Percentiles rank a stretch among this genome's conserved stretches.
phyloP scores from a whole-genome alignment of 768 basidiomycete species.

The Agrocybe pediades region DNA sequence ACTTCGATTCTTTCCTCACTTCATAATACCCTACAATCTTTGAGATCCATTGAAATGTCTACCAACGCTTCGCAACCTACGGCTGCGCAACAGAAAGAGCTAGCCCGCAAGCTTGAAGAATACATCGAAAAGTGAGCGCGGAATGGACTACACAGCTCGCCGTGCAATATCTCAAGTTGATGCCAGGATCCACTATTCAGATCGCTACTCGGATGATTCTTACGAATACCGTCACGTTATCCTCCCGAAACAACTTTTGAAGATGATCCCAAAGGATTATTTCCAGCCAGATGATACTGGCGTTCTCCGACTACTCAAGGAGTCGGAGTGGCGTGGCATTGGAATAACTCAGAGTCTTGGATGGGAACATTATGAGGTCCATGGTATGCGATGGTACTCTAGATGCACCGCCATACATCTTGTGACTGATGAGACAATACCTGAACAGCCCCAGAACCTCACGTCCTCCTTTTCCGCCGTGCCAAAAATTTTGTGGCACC shows the following conservation, averaged over 20 bases:
- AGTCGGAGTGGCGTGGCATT: constrained; percentile 94
- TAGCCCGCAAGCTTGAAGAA: constrained; percentile 63
- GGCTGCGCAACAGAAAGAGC: constrained; percentile 37
- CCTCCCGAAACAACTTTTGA: constrained; percentile 91
- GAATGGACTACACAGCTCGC: constrained; percentile 1
- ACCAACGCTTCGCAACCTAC: constrained; percentile 30
- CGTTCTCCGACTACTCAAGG: constrained; percentile 77
- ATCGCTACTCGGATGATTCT: constrained; percentile 88
- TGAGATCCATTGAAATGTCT: constrained; percentile 1
- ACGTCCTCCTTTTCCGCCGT: constrained; percentile 92
- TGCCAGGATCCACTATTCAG: constrained; percentile 85
- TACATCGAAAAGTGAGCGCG: constrained; percentile 71
- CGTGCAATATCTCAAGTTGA: constrained; percentile 17
- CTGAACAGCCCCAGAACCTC: constrained; percentile 87
- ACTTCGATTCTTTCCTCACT: constrained; percentile 1
- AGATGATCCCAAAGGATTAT: constrained; percentile 86
- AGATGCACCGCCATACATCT: neutral
- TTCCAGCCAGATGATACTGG: constrained; percentile 77
- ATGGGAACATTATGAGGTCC: constrained; percentile 98
- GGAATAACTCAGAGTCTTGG: constrained; percentile 96
- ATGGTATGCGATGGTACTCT: constrained; percentile 55
- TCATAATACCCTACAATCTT: neutral
- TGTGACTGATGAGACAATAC: constrained; percentile 2
- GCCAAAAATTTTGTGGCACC: constrained; percentile 65
- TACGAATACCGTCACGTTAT: constrained; percentile 98